A percentile compares a stretch with the other conserved stretches of the same genome.
Conservation (phyloP, 2,329 filamentous ascomycete genomes). For the Pseudocercospora fijiensis region DNA sequence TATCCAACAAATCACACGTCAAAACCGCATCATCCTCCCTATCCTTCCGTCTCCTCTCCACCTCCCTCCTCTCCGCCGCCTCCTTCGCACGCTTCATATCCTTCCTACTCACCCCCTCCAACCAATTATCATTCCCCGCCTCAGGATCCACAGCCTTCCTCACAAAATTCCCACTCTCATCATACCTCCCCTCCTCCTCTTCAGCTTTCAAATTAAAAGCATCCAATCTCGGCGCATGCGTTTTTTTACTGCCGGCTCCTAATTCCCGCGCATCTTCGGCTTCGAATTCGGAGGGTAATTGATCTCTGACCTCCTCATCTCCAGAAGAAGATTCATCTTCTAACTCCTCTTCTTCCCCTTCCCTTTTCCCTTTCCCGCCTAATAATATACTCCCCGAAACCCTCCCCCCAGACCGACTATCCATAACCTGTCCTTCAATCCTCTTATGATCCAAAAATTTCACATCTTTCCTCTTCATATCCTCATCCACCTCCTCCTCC, state of each 20-base stretch:
- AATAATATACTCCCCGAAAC: slow-evolving; percentile 62
- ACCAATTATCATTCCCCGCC: slow-evolving; percentile 85
- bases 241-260: slow-evolving; percentile 85
- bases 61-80: slow-evolving; percentile 81
- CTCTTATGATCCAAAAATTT: slow-evolving; percentile 60
- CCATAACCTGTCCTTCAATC: slow-evolving; percentile 76
- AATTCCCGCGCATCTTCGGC: slow-evolving; percentile 83
- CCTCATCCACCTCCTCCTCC: slow-evolving; percentile 54
- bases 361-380: slow-evolving; percentile 50
- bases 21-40: slow-evolving; percentile 72
- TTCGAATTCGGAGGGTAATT: slow-evolving; percentile 55
- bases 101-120: slow-evolving; percentile 89
- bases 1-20: slow-evolving; percentile 69
- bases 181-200: slow-evolving; percentile 89
- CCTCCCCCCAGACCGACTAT: slow-evolving; percentile 71
- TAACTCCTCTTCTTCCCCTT: slow-evolving; percentile 29
- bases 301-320: slow-evolving; percentile 65
- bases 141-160: slow-evolving; percentile 87
- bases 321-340: slow-evolving; percentile 48
- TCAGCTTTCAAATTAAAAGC: slow-evolving; percentile 92
- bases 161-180: slow-evolving; percentile 86
- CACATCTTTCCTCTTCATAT: slow-evolving; percentile 58
- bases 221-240: slow-evolving; percentile 88
- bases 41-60: slow-evolving; percentile 68
- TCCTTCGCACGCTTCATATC: slow-evolving; percentile 86